Evolutionary conservation across 2,329 filamentous ascomycete species (phyloP), one percentile per base, ranked within the genome.

Genomic region (Exophiala spinifera): DNA sequence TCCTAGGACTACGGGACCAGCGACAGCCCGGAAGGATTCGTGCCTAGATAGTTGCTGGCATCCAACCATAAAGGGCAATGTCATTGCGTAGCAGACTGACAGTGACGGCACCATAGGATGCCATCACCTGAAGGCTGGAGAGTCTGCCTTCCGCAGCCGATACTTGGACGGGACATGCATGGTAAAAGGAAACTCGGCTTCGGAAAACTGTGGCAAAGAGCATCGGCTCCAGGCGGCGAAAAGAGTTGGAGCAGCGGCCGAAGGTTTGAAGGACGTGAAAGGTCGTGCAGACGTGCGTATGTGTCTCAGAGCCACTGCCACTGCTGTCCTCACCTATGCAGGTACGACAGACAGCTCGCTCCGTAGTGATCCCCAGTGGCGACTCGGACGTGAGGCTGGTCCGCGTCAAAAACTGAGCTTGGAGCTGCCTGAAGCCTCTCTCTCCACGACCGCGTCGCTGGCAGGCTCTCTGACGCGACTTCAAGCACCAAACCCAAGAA

Each of bases 261-360:
- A 36, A 43, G 40, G 31, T 37, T 52, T 31, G 28, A 31, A 31
- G 28, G 28, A 31, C 11, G 28, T 31, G 28, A 34, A 44, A 49
- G 46, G 49, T 58, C 45, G 56, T 50, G 56, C 52, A 58, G 56
- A 49, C 8, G 19, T 45, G 56, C 51, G 46, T 53, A 34, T 44
- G 42, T 58, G 56, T 58, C 56, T 58, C 56, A 58, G 39, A 47
- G 49, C 56, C 52, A 55, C 51, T 45, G 28, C 28, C 28, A 31
- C 28, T 31, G 40, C 47, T 36, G 51, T 52, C 11, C 49, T 34
- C 42, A 47, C 51, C 43, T 55, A 58, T 58, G 56, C 56, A 58
- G 51, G 51, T 55, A 55, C 53, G 28, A 34, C 8, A 45, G 36
- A 49, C 17, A 33, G 31, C 21, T 20, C 19, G 11, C 43, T 46